A percentile compares a stretch with the other conserved stretches of the same genome.
Conservation (phyloP, 441 rosid genomes). For the Arabidopsis hybrid region DNA sequence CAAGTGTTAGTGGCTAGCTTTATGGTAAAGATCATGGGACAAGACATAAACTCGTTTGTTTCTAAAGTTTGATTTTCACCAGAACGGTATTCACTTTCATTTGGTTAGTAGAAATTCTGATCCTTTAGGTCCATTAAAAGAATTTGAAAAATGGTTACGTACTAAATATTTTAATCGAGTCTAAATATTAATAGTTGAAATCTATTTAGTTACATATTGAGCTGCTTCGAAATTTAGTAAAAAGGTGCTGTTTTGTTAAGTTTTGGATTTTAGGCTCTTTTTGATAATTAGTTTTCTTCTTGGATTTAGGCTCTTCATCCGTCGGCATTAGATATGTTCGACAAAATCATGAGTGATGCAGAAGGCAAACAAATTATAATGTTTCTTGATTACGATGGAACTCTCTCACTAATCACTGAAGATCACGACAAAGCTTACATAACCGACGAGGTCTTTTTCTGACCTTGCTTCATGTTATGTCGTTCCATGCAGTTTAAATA, state of each 20-base stretch:
- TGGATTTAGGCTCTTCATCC: slow-evolving; percentile 47
- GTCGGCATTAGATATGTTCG: slow-evolving; percentile 60
- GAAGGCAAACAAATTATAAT: slow-evolving; percentile 58
- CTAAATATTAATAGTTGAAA: too few species aligned
- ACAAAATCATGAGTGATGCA: slow-evolving; percentile 53
- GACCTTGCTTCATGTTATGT: slow-evolving; percentile 2
- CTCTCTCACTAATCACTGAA: slow-evolving; percentile 63
- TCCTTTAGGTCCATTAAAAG: too few species aligned
- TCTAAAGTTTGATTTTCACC: too few species aligned
- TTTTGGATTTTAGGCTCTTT: neutral
- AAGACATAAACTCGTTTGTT: neutral
- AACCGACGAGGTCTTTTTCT: slow-evolving; percentile 51
- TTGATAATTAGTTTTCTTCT: neutral
- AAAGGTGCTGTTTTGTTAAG: neutral
- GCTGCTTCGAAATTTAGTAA: neutral
- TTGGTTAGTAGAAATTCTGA: too few species aligned
- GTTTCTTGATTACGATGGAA: slow-evolving; percentile 77
- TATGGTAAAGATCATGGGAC: neutral
- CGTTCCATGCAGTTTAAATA: neutral
- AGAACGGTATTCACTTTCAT: too few species aligned
- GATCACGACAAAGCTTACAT: slow-evolving; percentile 70
- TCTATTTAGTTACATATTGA: neutral
- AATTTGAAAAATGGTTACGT: too few species aligned
- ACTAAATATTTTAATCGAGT: too few species aligned
- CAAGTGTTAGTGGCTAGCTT: neutral